These are phyloP conservation scores for Aspergillus sp. DNA, from an alignment of 2,329 filamentous ascomycete species.

Conservation along the genomic window DNA sequence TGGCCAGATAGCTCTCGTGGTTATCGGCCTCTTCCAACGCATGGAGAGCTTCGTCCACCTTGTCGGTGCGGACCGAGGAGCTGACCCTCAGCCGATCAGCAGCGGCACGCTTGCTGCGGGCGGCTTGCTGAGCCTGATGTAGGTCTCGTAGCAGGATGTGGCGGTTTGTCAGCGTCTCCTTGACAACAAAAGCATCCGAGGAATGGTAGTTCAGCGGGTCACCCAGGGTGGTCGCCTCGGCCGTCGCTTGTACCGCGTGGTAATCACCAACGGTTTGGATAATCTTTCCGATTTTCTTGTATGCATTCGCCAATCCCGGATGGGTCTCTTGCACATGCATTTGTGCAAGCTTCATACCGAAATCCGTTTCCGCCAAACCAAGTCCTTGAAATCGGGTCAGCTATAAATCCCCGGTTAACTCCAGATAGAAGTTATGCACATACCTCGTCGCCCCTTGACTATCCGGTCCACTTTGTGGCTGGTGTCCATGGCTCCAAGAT, in stretches of 20 bases:
- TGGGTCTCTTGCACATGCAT: constrained; percentile 90
- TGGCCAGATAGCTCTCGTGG: constrained; percentile 69
- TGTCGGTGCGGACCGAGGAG: constrained; percentile 81
- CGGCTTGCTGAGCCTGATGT: constrained; percentile 77
- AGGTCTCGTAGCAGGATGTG: constrained; percentile 94
- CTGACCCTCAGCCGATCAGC: constrained; percentile 82
- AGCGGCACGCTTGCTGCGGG: constrained; percentile 72
- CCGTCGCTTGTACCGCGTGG: constrained; percentile 91
- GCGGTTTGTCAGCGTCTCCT: constrained; percentile 94
- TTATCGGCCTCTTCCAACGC: constrained; percentile 79
- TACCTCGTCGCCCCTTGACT: constrained; percentile 86
- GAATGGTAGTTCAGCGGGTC: constrained; percentile 94
- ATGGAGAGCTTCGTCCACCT: constrained; percentile 94
- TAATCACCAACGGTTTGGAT: constrained; percentile 91
- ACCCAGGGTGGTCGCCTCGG: constrained; percentile 87
- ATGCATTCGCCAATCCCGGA: constrained; percentile 76
- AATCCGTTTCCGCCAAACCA: constrained; percentile 83
- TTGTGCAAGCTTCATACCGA: constrained; percentile 78
- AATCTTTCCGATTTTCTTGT: constrained; percentile 87
- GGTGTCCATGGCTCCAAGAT: constrained; percentile 91
- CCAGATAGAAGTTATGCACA: constrained; percentile 13
- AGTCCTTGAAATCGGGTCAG: constrained; percentile 51
- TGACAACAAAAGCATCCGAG: constrained; percentile 92
- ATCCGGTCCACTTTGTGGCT: constrained; percentile 93
- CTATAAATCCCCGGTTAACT: constrained; percentile 2